Percentiles rank a stretch among this genome's conserved stretches.
phyloP scores from a whole-genome alignment of 2,329 filamentous ascomycete species.

The Trichoderma sp. region DNA sequence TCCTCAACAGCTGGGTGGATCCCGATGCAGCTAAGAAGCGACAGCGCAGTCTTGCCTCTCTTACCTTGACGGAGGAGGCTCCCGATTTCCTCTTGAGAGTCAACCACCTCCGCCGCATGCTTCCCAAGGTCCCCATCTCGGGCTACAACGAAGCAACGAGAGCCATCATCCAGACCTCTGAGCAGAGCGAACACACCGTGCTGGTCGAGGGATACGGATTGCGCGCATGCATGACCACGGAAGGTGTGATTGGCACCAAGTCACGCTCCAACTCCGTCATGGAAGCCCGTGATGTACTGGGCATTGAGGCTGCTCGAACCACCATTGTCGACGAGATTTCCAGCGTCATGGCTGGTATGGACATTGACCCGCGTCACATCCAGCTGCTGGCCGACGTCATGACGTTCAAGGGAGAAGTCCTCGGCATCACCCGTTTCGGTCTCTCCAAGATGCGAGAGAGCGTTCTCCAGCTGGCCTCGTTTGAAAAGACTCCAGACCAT shows the following conservation, averaged over 20 bases:
- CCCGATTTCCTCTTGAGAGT: slow-evolving; percentile 69
- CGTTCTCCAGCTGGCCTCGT: slow-evolving; percentile 90
- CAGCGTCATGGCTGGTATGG: slow-evolving; percentile 89
- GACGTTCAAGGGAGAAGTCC: slow-evolving; percentile 97
- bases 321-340: slow-evolving; percentile 90
- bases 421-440: slow-evolving; percentile 95
- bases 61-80: slow-evolving; percentile 45
- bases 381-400: slow-evolving; percentile 95
- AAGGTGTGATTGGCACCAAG: slow-evolving; percentile 78
- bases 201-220: slow-evolving; percentile 96
- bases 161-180: slow-evolving; percentile 84
- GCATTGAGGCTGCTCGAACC: slow-evolving; percentile 88
- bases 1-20: slow-evolving; percentile 49
- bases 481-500: slow-evolving; percentile 98
- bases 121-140: slow-evolving; percentile 83
- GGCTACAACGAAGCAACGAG: slow-evolving; percentile 84
- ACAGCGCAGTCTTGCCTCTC: slow-evolving; percentile 39
- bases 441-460: slow-evolving; percentile 95
- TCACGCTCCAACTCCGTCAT: slow-evolving; percentile 84
- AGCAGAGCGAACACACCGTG: slow-evolving; percentile 68
- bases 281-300: slow-evolving; percentile 83
- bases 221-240: slow-evolving; percentile 85
- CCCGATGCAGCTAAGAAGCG: slow-evolving; percentile 45
- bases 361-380: slow-evolving; percentile 97
- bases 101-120: slow-evolving; percentile 78